Percentiles rank a stretch among this genome's conserved stretches.
Conservation (phyloP, 805 yeast genomes). For the Komagataella ulmi region DNA sequence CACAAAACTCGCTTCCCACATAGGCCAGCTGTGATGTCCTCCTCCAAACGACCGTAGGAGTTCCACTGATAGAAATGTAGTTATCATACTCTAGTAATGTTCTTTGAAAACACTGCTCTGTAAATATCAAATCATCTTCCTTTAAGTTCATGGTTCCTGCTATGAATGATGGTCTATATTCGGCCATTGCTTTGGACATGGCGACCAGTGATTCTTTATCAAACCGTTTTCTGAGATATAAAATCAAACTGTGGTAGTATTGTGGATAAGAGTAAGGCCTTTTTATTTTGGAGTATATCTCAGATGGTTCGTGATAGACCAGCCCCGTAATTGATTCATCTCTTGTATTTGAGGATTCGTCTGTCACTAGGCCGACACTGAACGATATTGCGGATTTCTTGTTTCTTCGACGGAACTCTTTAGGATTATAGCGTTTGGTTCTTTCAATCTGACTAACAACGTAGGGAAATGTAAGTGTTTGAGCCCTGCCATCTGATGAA, state of each 20-base stretch:
- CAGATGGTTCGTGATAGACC: conserved; percentile 51
- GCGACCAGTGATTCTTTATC: conserved; percentile 55
- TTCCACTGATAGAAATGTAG: conserved; percentile 73
- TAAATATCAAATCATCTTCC: conserved; percentile 83
- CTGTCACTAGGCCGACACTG: conserved; percentile 29
- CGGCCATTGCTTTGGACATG: conserved; percentile 82
- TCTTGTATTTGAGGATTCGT: conserved; percentile 16
- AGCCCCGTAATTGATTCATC: conserved; percentile 17
- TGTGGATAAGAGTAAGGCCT: conserved; percentile 82
- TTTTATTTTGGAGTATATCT: conserved; percentile 62
- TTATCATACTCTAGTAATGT: conserved; percentile 82
- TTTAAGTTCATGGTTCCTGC: conserved; percentile 83
- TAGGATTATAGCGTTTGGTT: conserved; percentile 26
- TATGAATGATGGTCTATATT: conserved; percentile 82
- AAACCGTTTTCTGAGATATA: conserved; percentile 62
- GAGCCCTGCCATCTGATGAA: conserved; percentile 17
- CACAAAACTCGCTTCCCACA: conserved; percentile 87
- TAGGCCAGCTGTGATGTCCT: conserved; percentile 92
- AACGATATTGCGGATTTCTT: conserved; percentile 29
- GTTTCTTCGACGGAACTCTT: conserved; percentile 19
- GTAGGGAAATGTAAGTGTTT: conserved; percentile 45
- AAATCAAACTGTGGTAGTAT: conserved; percentile 74
- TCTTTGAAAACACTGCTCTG: conserved; percentile 94
- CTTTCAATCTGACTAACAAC: conserved; percentile 31
- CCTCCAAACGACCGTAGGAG: conserved; percentile 93